Percentiles rank a stretch among this genome's conserved stretches.
Conservation (phyloP, 108 stramenopile species). For the Parietichytrium sp. region DNA sequence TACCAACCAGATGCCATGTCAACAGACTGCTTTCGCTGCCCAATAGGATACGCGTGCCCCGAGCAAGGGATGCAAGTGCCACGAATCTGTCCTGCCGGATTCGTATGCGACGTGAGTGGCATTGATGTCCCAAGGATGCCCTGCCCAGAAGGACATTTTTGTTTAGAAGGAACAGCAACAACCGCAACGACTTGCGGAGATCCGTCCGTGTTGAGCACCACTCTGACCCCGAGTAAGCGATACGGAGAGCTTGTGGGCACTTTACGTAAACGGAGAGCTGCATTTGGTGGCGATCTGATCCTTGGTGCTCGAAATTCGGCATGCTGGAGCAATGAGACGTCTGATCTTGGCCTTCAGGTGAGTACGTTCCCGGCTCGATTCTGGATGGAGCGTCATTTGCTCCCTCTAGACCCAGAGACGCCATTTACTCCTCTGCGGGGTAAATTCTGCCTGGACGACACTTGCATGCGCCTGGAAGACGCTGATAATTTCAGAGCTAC, state of each 20-base stretch:
- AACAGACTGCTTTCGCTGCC: slow-evolving; percentile 63
- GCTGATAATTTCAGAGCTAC: slow-evolving; percentile 58
- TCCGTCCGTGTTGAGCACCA: slow-evolving; percentile 38
- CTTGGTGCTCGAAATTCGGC: slow-evolving; percentile 58
- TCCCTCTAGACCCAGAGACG: slow-evolving; percentile 52
- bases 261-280: slow-evolving; percentile 32
- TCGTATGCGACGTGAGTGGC: slow-evolving; percentile 69
- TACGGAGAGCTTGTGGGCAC: slow-evolving; percentile 59
- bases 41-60: slow-evolving; percentile 66
- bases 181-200: slow-evolving; percentile 66
- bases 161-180: slow-evolving; percentile 65
- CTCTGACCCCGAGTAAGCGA: slow-evolving; percentile 49
- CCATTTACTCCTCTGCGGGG: slow-evolving; percentile 59
- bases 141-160: slow-evolving; percentile 70
- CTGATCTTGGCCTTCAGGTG: slow-evolving; percentile 63
- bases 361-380: slow-evolving; percentile 49
- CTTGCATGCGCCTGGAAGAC: slow-evolving; percentile 67
- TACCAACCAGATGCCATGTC: slow-evolving; percentile 57
- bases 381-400: slow-evolving; percentile 62
- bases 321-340: slow-evolving; percentile 76
- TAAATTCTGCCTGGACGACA: slow-evolving; percentile 65
- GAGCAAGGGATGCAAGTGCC: slow-evolving; percentile 65
- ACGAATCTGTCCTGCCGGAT: slow-evolving; percentile 66
- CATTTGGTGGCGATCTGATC: slow-evolving; percentile 32
- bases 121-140: slow-evolving; percentile 62